Evolutionary conservation across 192 early-diverging fungal species (phyloP), one percentile per base, ranked within the genome.

Genomic region (Nowakowskiella sp.): DNA sequence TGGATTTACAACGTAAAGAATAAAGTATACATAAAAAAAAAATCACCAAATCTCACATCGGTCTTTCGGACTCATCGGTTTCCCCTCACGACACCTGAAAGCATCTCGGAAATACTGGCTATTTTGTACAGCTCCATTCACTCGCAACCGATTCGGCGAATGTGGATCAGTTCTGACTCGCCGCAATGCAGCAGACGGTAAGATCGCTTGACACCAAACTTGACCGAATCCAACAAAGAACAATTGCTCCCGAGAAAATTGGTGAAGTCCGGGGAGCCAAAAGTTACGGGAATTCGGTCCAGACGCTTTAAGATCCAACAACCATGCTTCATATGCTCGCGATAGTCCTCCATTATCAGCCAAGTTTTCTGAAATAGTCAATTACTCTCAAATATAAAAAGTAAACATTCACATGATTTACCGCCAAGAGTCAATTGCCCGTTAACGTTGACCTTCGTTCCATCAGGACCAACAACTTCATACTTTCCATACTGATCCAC

Each of bases 101-200:
- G 78, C 76, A 32, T 86, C 57, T 16, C 77, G 61, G 73, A 91
- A 91, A 10, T 78, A 60, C 8, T 62, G 31, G 0, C 77, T 80
- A 60, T 91, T 88, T 25, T 66, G 60, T 1, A 85, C 60, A 6
- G 74, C 82, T 7, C 85, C 87, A 42, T 76, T 83, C n/a, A 87
- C 84, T 31, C 86, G 72, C 74, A 73, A 81, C 31, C 61, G 51
- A 13, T 68, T 53, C 9, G 85, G 85, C 0, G 84, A 72, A 52
- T 89, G 87, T 6, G 69, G 72, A 59, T 88, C 81, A 26, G 78
- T 84, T 9, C 72, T 46, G 5, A 87, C 34, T 72, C 74, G 59
- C 3, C 31, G 49, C 0, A 68, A 39, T 1, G 54, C 48, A 6
- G 28, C 26, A 29, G 55, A 56, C 4, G 62, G 59, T 4, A 30